Conservation (phyloP, 768 basidiomycete genomes). For the Agrocybe chaxingu region DNA sequence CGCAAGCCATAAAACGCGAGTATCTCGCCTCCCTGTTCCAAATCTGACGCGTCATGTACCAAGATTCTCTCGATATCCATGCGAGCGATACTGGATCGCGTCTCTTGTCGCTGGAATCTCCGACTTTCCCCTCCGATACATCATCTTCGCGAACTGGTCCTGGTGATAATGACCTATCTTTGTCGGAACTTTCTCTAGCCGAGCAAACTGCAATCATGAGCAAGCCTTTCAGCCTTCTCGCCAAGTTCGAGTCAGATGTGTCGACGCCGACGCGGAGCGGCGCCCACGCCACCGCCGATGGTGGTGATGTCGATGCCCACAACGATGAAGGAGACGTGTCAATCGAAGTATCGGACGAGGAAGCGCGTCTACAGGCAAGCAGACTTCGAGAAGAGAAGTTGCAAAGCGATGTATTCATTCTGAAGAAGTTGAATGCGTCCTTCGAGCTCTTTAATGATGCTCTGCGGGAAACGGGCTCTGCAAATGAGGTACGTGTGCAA, state of each 20-base stretch:
- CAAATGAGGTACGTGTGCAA: constrained; percentile 57
- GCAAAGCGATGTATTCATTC: constrained; percentile 67
- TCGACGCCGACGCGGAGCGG: constrained; percentile 10
- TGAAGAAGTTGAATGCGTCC: constrained; percentile 69
- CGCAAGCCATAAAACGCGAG: no score
- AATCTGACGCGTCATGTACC: neutral
- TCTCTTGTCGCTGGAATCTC: constrained; percentile 28
- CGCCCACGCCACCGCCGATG: neutral
- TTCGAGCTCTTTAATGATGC: constrained; percentile 70
- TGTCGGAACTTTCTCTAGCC: constrained; percentile 32
- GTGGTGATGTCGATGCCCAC: constrained; percentile 2
- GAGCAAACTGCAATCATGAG: constrained; percentile 12
- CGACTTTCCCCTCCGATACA: constrained; percentile 19
- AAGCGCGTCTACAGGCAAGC: constrained; percentile 13
- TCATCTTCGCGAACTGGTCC: constrained; percentile 22
- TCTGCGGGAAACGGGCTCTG: constrained; percentile 56
- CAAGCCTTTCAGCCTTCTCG: constrained; percentile 18
- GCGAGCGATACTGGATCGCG: constrained; percentile 15
- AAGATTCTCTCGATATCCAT: constrained; percentile 13
- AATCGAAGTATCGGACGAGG: constrained; percentile 1
- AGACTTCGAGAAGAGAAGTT: constrained; percentile 62
- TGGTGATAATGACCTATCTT: constrained; percentile 29
- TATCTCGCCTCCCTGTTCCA: no score
- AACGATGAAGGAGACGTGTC: constrained; percentile 7
- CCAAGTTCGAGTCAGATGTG: constrained; percentile 13